Conservation (phyloP, 306 rosid species). For the Boehmeria nivea region DNA sequence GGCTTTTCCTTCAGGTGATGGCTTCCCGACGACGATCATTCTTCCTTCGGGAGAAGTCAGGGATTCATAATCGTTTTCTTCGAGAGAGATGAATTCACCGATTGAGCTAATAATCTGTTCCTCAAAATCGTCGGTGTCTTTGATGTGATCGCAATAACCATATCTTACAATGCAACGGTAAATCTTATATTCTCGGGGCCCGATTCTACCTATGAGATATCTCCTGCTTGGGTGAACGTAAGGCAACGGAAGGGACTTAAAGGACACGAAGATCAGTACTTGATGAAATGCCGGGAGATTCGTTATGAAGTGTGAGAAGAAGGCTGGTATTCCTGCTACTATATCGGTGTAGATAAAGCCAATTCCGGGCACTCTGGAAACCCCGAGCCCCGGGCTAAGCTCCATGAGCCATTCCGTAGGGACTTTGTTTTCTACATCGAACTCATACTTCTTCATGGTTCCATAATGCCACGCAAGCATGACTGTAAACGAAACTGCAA, state of each 20-base stretch:
- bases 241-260: slow-evolving; percentile 66
- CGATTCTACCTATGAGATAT: slow-evolving; percentile 70
- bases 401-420: slow-evolving; percentile 65
- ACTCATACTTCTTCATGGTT: slow-evolving; percentile 72
- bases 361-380: slow-evolving; percentile 68
- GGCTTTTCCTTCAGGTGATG: slow-evolving; percentile 42
- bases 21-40: slow-evolving; percentile 60
- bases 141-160: slow-evolving; percentile 60
- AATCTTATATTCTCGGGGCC: slow-evolving; percentile 47
- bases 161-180: slow-evolving; percentile 74
- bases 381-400: slow-evolving; percentile 59
- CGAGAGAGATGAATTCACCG: slow-evolving; percentile 65
- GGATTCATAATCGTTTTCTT: slow-evolving; percentile 48
- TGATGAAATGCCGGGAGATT: slow-evolving; percentile 84
- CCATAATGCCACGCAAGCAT: slow-evolving; percentile 86
- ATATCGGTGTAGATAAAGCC: slow-evolving; percentile 76
- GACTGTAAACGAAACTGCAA: slow-evolving; percentile 44
- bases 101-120: slow-evolving; percentile 66
- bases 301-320: slow-evolving; percentile 76
- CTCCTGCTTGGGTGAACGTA: slow-evolving; percentile 48
- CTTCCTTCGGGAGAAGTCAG: slow-evolving; percentile 37
- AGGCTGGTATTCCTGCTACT: slow-evolving; percentile 73
- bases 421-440: slow-evolving; percentile 66
- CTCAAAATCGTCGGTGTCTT: slow-evolving; percentile 66
- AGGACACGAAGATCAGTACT: slow-evolving; percentile 68